Evolutionary conservation across 345 rosid genomes (phyloP).

Genomic region (Pugionium dolabratum): DNA sequence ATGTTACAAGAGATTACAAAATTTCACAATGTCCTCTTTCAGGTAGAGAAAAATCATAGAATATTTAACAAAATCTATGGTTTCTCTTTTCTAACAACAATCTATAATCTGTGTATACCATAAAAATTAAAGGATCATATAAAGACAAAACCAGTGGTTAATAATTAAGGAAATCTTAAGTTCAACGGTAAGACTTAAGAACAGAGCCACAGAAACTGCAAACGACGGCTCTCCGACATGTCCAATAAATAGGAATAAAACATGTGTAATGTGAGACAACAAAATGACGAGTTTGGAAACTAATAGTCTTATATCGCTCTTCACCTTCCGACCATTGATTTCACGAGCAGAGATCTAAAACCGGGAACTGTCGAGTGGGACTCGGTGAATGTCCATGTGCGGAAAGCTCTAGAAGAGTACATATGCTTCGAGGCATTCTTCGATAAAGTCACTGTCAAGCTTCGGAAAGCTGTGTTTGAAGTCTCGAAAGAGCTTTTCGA

Average conservation of each 20-base stretch:
- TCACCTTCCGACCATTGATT: slow-evolving; percentile 11
- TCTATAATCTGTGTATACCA: too few relatives aligned
- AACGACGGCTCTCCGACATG: slow-evolving; percentile 66
- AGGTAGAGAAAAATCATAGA: too few relatives aligned
- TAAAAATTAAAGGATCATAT: too few relatives aligned
- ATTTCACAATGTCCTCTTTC: too few relatives aligned
- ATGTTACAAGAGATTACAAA: too few relatives aligned
- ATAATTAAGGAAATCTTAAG: too few relatives aligned
- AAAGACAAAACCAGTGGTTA: too few relatives aligned
- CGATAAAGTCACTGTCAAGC: background rate
- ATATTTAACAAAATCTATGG: too few relatives aligned
- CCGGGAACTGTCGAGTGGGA: slow-evolving; percentile 24
- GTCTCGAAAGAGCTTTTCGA: background rate
- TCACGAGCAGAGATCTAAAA: background rate
- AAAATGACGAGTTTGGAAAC: slow-evolving; percentile 10
- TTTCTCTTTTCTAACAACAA: too few relatives aligned
- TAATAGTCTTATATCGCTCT: background rate
- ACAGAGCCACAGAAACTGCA: slow-evolving; percentile 74
- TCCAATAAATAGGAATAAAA: slow-evolving; percentile 60
- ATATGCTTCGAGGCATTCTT: slow-evolving; percentile 23
- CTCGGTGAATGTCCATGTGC: background rate
- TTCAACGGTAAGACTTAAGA: slow-evolving; percentile 63
- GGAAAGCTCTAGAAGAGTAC: slow-evolving; percentile 13
- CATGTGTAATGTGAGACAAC: background rate
- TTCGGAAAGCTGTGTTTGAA: slow-evolving; percentile 3